Conservation (phyloP, 225 moss, liverwort and hornwort species). For the Asterella californica region DNA sequence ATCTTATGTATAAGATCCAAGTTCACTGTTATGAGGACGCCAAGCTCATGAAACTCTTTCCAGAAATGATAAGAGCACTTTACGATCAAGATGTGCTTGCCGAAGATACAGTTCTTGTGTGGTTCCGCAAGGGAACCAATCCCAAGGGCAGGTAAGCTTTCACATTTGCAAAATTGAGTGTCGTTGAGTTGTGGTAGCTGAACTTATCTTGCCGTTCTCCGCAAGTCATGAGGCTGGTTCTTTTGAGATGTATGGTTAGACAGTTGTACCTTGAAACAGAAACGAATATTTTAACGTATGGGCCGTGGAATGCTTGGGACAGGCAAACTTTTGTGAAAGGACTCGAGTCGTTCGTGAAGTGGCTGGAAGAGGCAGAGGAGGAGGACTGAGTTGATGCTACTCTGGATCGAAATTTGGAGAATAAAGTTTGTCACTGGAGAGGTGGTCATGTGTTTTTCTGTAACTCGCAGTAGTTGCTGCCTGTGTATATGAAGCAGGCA, state of each 20-base stretch:
- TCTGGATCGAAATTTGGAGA: slow-evolving; percentile 9
- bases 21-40: slow-evolving; percentile 95
- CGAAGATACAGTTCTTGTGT: slow-evolving; percentile 82
- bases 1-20: slow-evolving; percentile 87
- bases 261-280: too few relatives aligned
- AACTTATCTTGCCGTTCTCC: too few relatives aligned
- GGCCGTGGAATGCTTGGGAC: background rate
- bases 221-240: too few relatives aligned
- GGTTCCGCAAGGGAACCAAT: slow-evolving; percentile 93
- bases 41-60: slow-evolving; percentile 95
- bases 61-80: slow-evolving; percentile 85
- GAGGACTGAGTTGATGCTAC: slow-evolving; percentile 49
- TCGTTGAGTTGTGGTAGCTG: too few relatives aligned
- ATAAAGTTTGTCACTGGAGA: slow-evolving; percentile 15
- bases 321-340: slow-evolving; percentile 97
- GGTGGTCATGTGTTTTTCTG: slow-evolving; percentile 14
- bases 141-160: slow-evolving; percentile 80
- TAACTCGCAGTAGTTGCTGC: slow-evolving; percentile 11
- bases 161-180: too few relatives aligned
- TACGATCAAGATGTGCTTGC: slow-evolving; percentile 95
- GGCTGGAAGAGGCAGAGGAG: slow-evolving; percentile 97
- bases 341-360: slow-evolving; percentile 89
- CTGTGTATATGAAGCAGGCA: slow-evolving; percentile 16
- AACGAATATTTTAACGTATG: background rate
- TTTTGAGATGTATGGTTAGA: too few relatives aligned